Percentiles rank a stretch among this genome's conserved stretches.
Conservation (phyloP, 495 filamentous ascomycete genomes). For the Neurospora sp. region DNA sequence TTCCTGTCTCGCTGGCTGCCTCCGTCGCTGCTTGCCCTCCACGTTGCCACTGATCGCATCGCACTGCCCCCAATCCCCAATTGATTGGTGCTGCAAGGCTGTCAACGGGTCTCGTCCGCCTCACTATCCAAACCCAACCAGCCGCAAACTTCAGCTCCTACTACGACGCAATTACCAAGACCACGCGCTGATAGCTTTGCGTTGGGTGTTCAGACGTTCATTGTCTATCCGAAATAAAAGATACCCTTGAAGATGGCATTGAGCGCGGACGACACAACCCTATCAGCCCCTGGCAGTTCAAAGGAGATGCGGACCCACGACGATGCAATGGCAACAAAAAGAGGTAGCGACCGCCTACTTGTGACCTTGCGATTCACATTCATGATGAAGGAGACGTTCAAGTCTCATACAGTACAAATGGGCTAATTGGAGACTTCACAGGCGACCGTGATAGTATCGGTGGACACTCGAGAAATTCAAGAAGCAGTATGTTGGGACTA, state of each 20-base stretch:
- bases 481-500: conserved; percentile 57
- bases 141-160: background rate
- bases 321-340: conserved; percentile 39
- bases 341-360: conserved; percentile 46
- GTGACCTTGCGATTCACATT: conserved; percentile 62
- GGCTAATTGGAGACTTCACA: conserved; percentile 54
- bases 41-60: background rate
- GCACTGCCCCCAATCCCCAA: background rate
- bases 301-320: conserved; percentile 33
- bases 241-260: conserved; percentile 25
- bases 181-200: background rate
- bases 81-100: background rate
- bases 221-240: background rate
- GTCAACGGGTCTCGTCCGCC: background rate
- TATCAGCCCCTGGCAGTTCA: conserved; percentile 29
- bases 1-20: background rate
- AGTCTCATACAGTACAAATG: conserved; percentile 48
- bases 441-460: conserved; percentile 55
- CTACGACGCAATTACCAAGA: background rate
- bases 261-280: conserved; percentile 23
- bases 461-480: conserved; percentile 50
- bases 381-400: conserved; percentile 42
- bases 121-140: background rate
- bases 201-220: background rate
- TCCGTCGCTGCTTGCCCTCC: background rate